Percentiles rank a stretch among this genome's conserved stretches.
phyloP scores from a whole-genome alignment of 306 rosid genomes.

The Lotus japonicus region DNA sequence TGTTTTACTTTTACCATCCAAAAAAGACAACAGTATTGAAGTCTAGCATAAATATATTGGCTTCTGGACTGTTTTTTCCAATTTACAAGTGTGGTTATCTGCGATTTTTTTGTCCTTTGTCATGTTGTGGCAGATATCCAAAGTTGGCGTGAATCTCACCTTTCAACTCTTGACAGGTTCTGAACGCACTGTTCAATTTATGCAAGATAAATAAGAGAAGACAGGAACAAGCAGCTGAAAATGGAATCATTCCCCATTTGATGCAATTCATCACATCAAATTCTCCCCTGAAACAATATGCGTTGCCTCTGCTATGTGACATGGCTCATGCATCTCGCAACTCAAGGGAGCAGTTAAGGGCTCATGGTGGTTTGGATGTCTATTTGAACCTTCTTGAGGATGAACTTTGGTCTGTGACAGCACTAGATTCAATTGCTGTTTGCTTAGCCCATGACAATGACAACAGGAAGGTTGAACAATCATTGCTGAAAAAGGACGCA shows the following conservation, averaged over 20 bases:
- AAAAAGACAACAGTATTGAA: background rate
- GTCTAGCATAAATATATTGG: slow-evolving; percentile 6
- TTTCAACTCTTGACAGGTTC: slow-evolving; percentile 49
- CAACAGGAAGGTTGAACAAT: slow-evolving; percentile 91
- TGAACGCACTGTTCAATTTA: slow-evolving; percentile 87
- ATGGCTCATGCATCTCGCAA: slow-evolving; percentile 99
- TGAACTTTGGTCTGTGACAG: slow-evolving; percentile 90
- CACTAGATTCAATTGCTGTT: slow-evolving; percentile 92
- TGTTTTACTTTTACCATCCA: slow-evolving; percentile 6
- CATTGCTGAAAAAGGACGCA: slow-evolving; percentile 88
- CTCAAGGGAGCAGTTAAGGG: slow-evolving; percentile 97
- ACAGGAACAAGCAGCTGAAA: slow-evolving; percentile 98
- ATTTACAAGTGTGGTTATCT: slow-evolving; percentile 4
- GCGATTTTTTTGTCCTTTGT: background rate
- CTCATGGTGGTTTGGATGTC: slow-evolving; percentile 98
- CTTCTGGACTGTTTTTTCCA: background rate
- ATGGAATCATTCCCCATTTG: slow-evolving; percentile 97
- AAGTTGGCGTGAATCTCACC: slow-evolving; percentile 19
- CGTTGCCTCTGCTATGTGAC: slow-evolving; percentile 92
- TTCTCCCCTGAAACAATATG: slow-evolving; percentile 83
- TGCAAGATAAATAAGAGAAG: slow-evolving; percentile 99
- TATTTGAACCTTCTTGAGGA: slow-evolving; percentile 97
- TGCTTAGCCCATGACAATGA: slow-evolving; percentile 97
- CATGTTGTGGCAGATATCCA: background rate
- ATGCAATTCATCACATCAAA: slow-evolving; percentile 87